Evolutionary conservation across 495 filamentous ascomycete species (phyloP).

Genomic region (Collariella sp.): DNA sequence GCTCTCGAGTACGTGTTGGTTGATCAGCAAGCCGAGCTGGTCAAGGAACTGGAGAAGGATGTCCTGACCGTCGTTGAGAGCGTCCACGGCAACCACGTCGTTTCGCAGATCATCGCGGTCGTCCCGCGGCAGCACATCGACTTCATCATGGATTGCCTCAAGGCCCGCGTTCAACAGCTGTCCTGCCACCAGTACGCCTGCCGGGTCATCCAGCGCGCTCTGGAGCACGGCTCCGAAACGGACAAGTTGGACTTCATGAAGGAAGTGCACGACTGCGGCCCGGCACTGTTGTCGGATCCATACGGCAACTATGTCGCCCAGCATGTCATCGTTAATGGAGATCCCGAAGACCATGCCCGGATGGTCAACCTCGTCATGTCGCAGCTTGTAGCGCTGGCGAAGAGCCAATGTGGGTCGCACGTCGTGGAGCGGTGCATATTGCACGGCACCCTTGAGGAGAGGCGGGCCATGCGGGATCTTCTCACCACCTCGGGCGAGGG

Average conservation of each 20-base stretch:
- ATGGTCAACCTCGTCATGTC: constrained; percentile 67
- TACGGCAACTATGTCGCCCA: constrained; percentile 97
- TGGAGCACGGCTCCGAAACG: constrained; percentile 71
- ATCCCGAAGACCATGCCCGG: constrained; percentile 60
- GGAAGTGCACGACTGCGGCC: constrained; percentile 68
- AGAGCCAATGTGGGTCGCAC: constrained; percentile 96
- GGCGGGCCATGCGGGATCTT: constrained; percentile 58
- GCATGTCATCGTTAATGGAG: constrained; percentile 80
- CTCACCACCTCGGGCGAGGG: constrained; percentile 53
- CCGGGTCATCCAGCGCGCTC: constrained; percentile 85
- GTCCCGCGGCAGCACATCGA: constrained; percentile 73
- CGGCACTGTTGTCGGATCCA: constrained; percentile 71
- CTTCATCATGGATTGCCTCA: constrained; percentile 83
- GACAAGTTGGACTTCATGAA: constrained; percentile 63
- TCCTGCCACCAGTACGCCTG: constrained; percentile 82
- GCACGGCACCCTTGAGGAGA: constrained; percentile 60
- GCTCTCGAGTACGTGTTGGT: constrained; percentile 86
- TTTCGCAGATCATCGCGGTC: constrained; percentile 89
- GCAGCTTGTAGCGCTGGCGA: constrained; percentile 67
- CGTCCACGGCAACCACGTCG: constrained; percentile 93
- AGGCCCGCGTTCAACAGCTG: constrained; percentile 66
- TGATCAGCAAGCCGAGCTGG: constrained; percentile 79
- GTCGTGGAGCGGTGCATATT: constrained; percentile 93
- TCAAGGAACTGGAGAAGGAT: constrained; percentile 72
- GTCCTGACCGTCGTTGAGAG: constrained; percentile 77